These are phyloP conservation scores for Phaeoacremonium minimum DNA, from an alignment of 2,329 filamentous ascomycete genomes.

Conservation along the genomic window DNA sequence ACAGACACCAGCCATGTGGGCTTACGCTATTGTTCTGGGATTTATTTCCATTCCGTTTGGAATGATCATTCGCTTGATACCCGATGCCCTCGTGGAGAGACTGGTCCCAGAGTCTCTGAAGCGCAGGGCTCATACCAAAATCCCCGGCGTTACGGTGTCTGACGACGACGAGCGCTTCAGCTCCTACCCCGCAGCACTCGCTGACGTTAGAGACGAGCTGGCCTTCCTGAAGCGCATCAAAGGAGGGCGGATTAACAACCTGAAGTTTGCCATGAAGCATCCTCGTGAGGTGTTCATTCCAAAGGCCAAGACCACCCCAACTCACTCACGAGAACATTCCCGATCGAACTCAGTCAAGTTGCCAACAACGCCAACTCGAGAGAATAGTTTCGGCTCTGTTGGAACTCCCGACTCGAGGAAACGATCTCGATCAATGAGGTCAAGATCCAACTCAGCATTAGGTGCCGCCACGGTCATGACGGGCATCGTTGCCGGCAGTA, in stretches of 20 bases:
- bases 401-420: constrained; percentile 57
- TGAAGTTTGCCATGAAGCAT: constrained; percentile 74
- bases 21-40: constrained; percentile 77
- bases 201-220: constrained; percentile 75
- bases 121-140: constrained; percentile 34
- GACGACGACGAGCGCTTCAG: constrained; percentile 61
- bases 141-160: constrained; percentile 55
- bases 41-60: constrained; percentile 82
- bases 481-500: constrained; percentile 73
- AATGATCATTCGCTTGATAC: constrained; percentile 74
- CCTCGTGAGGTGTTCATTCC: constrained; percentile 66
- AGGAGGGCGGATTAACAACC: constrained; percentile 75
- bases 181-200: constrained; percentile 66
- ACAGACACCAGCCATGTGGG: constrained; percentile 78
- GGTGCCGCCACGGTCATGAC: constrained; percentile 77
- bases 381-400: constrained; percentile 45
- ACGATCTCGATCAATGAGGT: constrained; percentile 63
- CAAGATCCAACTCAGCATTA: constrained; percentile 65
- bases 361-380: constrained; percentile 60
- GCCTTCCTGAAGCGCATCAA: constrained; percentile 76
- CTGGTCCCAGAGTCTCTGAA: constrained; percentile 51
- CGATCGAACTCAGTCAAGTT: constrained; percentile 58
- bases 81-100: constrained; percentile 61
- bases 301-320: constrained; percentile 60
- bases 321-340: constrained; percentile 58